phyloP scores from a whole-genome alignment of 805 yeast genomes.

The Martiniozyma abietophila region DNA sequence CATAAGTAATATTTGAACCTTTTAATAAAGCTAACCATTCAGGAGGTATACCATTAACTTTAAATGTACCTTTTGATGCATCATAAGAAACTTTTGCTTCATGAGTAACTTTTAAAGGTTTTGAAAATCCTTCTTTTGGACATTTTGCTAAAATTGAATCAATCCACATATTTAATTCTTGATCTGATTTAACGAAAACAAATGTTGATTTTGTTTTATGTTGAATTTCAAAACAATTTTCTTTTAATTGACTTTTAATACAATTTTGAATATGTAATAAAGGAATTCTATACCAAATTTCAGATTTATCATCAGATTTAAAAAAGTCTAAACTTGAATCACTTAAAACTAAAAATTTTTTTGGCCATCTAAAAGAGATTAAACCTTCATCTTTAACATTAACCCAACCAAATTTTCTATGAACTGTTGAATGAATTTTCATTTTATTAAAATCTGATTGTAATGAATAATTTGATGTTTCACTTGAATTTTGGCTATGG shows the following conservation, averaged over 20 bases:
- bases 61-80: constrained; percentile 56
- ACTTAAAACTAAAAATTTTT: constrained; percentile 67
- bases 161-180: constrained; percentile 82
- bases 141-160: constrained; percentile 78
- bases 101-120: constrained; percentile 92
- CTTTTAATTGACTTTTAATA: constrained; percentile 59
- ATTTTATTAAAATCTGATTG: constrained; percentile 8
- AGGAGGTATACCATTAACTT: constrained; percentile 43
- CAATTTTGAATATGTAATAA: constrained; percentile 53
- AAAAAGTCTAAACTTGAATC: constrained; percentile 70
- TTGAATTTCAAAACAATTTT: constrained; percentile 73
- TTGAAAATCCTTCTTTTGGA: constrained; percentile 62
- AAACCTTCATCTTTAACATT: constrained; percentile 89
- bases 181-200: constrained; percentile 67
- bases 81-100: constrained; percentile 85
- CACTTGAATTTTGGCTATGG: constrained; percentile 4
- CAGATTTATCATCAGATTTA: constrained; percentile 50
- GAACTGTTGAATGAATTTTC: constrained; percentile 26
- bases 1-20: constrained; percentile 51
- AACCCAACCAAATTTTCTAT: constrained; percentile 69
- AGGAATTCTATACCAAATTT: constrained; percentile 43
- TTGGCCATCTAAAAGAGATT: constrained; percentile 86
- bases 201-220: constrained; percentile 58
- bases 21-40: constrained; percentile 48
- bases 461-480: constrained; percentile 8